Evolutionary conservation across 148 eudicot genomes (phyloP).

Genomic region (Persicaria tinctoria): DNA sequence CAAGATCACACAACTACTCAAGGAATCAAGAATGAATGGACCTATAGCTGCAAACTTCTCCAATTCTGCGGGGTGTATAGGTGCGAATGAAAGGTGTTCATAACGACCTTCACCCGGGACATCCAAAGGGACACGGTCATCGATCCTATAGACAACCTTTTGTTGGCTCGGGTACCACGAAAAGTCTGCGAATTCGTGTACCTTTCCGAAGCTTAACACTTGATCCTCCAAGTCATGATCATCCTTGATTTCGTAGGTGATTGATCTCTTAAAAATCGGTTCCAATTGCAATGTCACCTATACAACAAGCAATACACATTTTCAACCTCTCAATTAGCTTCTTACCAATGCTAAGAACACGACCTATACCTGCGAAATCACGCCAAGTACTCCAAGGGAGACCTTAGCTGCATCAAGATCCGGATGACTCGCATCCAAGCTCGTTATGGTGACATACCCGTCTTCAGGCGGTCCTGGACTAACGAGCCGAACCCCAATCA

Average conservation of each 20-base stretch:
- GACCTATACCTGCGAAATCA: slow-evolving; percentile 23
- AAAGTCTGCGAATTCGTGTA: slow-evolving; percentile 22
- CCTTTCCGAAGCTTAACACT: slow-evolving; percentile 9
- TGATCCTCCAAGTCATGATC: slow-evolving; percentile 16
- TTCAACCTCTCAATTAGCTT: too few relatives aligned
- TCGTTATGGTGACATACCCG: slow-evolving; percentile 15
- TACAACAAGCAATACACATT: background rate
- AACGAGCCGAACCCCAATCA: slow-evolving; percentile 18
- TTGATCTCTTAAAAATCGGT: slow-evolving; percentile 22
- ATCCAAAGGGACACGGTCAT: slow-evolving; percentile 16
- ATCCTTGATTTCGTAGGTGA: slow-evolving; percentile 8
- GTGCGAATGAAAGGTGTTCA: background rate
- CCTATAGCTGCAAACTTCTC: background rate
- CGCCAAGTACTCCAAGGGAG: slow-evolving; percentile 35
- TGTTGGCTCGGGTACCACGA: slow-evolving; percentile 18
- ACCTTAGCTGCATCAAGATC: slow-evolving; percentile 26
- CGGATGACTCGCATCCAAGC: slow-evolving; percentile 1
- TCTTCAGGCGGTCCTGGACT: slow-evolving; percentile 18
- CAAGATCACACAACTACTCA: background rate
- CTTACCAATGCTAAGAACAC: too few relatives aligned
- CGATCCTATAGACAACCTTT: slow-evolving; percentile 19
- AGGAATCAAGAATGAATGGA: background rate
- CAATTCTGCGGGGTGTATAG: background rate
- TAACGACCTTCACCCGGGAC: slow-evolving; percentile 17
- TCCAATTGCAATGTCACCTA: slow-evolving; percentile 26